A percentile compares a stretch with the other conserved stretches of the same genome.
Evolutionary conservation across 257 asterid species (phyloP).

Genomic region (Nicotiana paniculata): DNA sequence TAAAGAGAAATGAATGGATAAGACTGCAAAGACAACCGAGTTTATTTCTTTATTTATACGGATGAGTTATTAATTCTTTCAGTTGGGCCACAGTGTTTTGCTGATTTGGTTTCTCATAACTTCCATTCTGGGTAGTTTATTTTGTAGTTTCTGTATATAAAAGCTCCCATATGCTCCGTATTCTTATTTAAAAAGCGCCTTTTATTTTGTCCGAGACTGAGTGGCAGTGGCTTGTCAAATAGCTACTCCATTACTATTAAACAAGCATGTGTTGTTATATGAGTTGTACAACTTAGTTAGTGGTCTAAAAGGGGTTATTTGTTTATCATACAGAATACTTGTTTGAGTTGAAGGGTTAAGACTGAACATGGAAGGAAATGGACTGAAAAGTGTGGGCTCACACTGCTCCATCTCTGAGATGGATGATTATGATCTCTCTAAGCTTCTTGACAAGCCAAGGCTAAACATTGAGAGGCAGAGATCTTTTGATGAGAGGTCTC

Average conservation of each 20-base stretch:
- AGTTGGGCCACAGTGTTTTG: constrained; percentile 1
- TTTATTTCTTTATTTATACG: not conserved
- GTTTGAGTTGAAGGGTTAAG: constrained; percentile 15
- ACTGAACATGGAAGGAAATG: constrained; percentile 30
- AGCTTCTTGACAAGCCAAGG: constrained; percentile 61
- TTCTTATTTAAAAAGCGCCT: not conserved
- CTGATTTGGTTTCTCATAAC: not conserved
- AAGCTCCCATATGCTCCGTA: not conserved
- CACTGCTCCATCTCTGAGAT: constrained; percentile 55
- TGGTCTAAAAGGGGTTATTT: constrained; percentile 6
- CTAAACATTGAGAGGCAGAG: constrained; percentile 59
- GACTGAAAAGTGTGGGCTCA: constrained; percentile 53
- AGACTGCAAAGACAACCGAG: not conserved
- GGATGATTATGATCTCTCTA: constrained; percentile 56
- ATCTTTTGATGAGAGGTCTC: constrained; percentile 70
- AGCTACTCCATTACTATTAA: not conserved
- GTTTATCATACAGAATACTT: constrained; percentile 19
- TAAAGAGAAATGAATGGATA: not conserved
- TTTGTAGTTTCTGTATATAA: not conserved
- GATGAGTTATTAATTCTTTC: not conserved
- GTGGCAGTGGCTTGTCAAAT: not conserved
- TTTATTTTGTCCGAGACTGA: not conserved
- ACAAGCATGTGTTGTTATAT: not conserved
- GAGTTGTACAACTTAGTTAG: constrained; percentile 7
- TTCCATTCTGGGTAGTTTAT: not conserved